phyloP scores from a whole-genome alignment of 345 rosid species.

The Turnera subulata region DNA sequence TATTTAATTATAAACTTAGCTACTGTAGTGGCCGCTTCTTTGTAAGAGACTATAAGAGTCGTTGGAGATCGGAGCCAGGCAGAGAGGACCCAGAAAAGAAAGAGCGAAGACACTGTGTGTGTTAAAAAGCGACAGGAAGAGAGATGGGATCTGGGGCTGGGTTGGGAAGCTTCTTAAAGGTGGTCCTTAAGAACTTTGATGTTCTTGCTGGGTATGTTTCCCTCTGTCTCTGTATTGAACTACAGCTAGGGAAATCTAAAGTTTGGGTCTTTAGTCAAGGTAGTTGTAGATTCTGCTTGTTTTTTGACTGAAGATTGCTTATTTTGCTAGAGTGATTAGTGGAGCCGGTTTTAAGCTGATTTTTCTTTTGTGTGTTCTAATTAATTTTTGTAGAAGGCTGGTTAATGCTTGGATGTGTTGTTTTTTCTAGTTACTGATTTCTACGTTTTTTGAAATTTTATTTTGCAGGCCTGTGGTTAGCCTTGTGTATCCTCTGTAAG shows the following conservation, averaged over 20 bases:
- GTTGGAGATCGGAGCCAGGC: not conserved
- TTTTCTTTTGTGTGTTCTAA: not conserved
- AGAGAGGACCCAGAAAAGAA: no score
- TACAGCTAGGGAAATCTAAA: not conserved
- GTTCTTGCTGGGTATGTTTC: slow-evolving; percentile 77
- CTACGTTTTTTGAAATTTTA: not conserved
- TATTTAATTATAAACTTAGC: not conserved
- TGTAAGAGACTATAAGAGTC: not conserved
- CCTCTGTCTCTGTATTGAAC: not conserved
- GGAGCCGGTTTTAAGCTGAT: not conserved
- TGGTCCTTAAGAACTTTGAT: slow-evolving; percentile 68
- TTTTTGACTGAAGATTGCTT: not conserved
- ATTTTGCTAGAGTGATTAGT: not conserved
- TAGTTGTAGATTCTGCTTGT: not conserved
- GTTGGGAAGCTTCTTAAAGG: slow-evolving; percentile 57
- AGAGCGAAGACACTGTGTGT: no score
- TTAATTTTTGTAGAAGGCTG: no score
- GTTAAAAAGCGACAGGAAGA: not conserved
- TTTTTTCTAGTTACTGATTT: not conserved
- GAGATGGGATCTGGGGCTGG: slow-evolving; percentile 82
- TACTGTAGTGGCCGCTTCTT: not conserved
- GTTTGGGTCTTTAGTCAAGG: not conserved
- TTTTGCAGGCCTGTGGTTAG: slow-evolving; percentile 83
- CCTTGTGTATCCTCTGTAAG: slow-evolving; percentile 92
- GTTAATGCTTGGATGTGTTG: not conserved